Base-by-base conservation (phyloP, 163 green algal species). In the Scenedesmus sp. region DNA sequence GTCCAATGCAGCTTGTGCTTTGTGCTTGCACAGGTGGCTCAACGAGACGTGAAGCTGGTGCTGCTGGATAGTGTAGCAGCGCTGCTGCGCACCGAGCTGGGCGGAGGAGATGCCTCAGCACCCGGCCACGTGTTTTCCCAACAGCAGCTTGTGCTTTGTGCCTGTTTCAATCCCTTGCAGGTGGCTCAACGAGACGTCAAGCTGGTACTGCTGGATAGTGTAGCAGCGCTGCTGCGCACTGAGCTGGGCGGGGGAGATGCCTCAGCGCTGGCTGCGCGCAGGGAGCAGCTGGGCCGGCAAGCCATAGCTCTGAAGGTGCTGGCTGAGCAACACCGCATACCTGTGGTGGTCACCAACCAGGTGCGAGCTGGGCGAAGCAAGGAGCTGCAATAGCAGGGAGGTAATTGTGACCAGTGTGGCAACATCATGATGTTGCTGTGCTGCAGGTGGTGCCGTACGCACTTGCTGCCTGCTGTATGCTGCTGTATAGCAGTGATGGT, bases 321-420 rank as follows among this genome's bases (percentile, higher is more conserved):
- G 54, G 96, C 97, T n/a, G 96, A 98, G 90, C 92, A 88, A 3
- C 97, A 98, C 87, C 83, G 90, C 1, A 95, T 99, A 20, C 95
- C 97, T 0, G 96, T 99, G n/a, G 73, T 99, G 2, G 97, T 98
- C 4, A 98, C 96, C 9, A 99, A 99, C 89, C 97, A 99, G 93
- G 96, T 98, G 79, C 34, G 34, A 46, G 34, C 34, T 46, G 34
- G 34, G 34, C 34, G 34, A 46, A 46, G 34, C 34, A 46, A 46
- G 34, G 34, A 46, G 34, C 34, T 46, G 34, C 34, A 46, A 46
- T 46, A 46, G 34, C 34, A 46, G 34, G 34, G 34, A 46, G 34
- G 34, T 46, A 46, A 46, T n/a, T n/a, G 34, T 16, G 64, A 16
- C 64, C 64, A 1, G 77, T 4, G 16, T 55, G 15, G 4, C 23